Evolutionary conservation across 2,329 filamentous ascomycete species (phyloP), one percentile per base, ranked within the genome.

Genomic region (Cryphonectria nitschkei): DNA sequence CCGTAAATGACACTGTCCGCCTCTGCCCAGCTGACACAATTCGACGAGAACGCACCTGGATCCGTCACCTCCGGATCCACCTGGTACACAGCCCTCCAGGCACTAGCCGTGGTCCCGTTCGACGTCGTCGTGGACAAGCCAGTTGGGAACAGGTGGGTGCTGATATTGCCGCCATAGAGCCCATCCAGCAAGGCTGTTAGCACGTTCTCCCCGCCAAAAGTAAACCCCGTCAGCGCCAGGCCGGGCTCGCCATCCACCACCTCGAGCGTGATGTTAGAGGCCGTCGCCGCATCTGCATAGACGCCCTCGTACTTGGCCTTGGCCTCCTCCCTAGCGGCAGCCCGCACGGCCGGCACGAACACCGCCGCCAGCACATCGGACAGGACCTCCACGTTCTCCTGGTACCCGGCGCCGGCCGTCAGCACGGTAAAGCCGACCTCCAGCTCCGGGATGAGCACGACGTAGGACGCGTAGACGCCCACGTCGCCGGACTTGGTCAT

Each of bases 341-440:
- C 72, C 60, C 78, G 76, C 22, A 78, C 70, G 0, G 78, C 77
- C 7, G 78, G 76, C n/a, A 80, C 70, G 29, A 80, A 70, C 22
- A 72, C 67, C 60, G 74, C 76, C 4, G 77, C 77, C 16, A 79
- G 67, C 13, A 73, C 75, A 61, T 80, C 78, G 41, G 77, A 72
- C 56, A 79, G 71, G 41, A 74, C 63, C 41, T 76, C 77, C 8
- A 74, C 73, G 56, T 80, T 79, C 9, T 73, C 73, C 0, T 77
- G 75, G 16, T 78, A 68, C 2, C 52, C 58, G 26, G 63, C 63
- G 74, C 74, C 34, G 41, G 78, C 78, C 2, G 76, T 72, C 2
- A 82, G 74, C 26, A 82, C 76, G 6, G 75, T 77, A 66, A 80
- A 80, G 8, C 81, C 81, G 29, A 79, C 73, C 39, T 77, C 76